Evolutionary conservation across 2,329 filamentous ascomycete species (phyloP).

Genomic region (Huntiella savannae): DNA sequence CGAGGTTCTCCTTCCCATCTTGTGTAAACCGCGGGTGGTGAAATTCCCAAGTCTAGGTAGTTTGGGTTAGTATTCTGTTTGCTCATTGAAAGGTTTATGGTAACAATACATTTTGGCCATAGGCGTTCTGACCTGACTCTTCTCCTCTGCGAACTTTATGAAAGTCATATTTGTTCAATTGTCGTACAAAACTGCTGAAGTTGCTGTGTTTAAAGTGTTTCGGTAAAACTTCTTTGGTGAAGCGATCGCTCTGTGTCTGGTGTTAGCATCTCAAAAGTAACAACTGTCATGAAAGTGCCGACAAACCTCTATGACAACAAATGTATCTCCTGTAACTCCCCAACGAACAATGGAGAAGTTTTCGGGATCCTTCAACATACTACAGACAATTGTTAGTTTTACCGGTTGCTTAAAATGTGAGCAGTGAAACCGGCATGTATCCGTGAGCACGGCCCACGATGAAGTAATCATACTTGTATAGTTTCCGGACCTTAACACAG

Average conservation of each 20-base stretch:
- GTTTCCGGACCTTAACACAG: constrained; percentile 65
- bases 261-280: constrained; percentile 1
- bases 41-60: constrained; percentile 68
- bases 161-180: constrained; percentile 95
- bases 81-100: neutral
- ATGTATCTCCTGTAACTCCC: constrained; percentile 87
- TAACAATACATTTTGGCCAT: constrained; percentile 52
- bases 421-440: constrained; percentile 4
- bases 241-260: constrained; percentile 67
- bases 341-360: constrained; percentile 88
- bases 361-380: constrained; percentile 90
- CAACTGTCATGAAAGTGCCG: neutral
- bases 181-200: constrained; percentile 89
- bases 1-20: constrained; percentile 88
- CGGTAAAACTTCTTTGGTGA: constrained; percentile 88
- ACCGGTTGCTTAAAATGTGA: neutral
- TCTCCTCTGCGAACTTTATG: constrained; percentile 64
- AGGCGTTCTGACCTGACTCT: constrained; percentile 28
- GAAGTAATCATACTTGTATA: constrained; percentile 59
- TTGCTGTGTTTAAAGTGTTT: constrained; percentile 99
- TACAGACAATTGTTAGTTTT: constrained; percentile 23
- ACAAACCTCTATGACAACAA: constrained; percentile 84
- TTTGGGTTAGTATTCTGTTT: neutral
- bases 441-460: constrained; percentile 12
- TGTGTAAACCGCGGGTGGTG: constrained; percentile 92